Evolutionary conservation across 1,284 basidiomycete species (phyloP).

Genomic region (Polyporus tsugae): DNA sequence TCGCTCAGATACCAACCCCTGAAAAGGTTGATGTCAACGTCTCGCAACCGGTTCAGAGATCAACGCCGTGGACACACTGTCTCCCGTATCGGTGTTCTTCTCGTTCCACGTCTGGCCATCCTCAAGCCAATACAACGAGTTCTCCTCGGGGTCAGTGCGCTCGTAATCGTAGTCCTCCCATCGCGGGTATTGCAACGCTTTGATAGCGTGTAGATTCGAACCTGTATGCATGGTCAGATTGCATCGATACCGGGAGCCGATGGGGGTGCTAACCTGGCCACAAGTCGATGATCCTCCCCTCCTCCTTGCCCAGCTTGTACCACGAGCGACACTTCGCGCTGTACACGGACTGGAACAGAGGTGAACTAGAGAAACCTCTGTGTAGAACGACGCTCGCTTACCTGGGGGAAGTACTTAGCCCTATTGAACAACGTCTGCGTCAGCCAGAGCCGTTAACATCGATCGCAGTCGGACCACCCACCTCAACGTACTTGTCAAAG

Average conservation of each 20-base stretch:
- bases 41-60: too few species aligned
- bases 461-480: background rate
- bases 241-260: background rate
- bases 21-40: too few species aligned
- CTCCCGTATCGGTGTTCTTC: too few species aligned
- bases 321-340: slow-evolving; percentile 67
- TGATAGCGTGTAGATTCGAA: slow-evolving; percentile 59
- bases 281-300: slow-evolving; percentile 62
- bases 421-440: too few species aligned
- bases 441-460: too few species aligned
- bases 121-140: slow-evolving; percentile 66
- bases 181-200: slow-evolving; percentile 59
- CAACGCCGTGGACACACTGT: too few species aligned
- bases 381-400: too few species aligned
- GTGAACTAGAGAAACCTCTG: too few species aligned
- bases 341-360: slow-evolving; percentile 73
- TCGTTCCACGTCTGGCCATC: too few species aligned
- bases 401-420: too few species aligned
- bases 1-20: too few species aligned
- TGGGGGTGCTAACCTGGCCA: slow-evolving; percentile 58
- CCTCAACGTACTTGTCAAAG: background rate
- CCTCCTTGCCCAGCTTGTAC: slow-evolving; percentile 69
- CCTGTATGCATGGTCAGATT: slow-evolving; percentile 40
- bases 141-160: slow-evolving; percentile 50
- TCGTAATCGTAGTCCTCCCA: slow-evolving; percentile 75